Percentiles rank a stretch among this genome's conserved stretches.
Evolutionary conservation across 345 rosid species (phyloP).

Genomic region (Gossypium anomalum): DNA sequence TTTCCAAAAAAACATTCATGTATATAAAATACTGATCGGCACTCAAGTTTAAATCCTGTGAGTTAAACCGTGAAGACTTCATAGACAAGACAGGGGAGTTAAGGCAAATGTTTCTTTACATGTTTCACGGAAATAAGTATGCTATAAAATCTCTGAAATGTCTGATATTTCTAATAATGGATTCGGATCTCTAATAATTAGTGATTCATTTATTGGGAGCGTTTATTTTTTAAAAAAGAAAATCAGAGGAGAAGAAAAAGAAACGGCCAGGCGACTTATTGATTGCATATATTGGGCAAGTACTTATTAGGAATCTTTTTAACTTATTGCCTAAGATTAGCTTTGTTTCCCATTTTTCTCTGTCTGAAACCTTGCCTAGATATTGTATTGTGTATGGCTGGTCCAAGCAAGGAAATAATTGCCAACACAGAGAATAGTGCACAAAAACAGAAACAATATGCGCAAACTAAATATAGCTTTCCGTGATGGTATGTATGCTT

Average conservation of each 20-base stretch:
- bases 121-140: neutral
- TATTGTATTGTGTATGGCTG: neutral
- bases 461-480: neutral
- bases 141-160: neutral
- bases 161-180: neutral
- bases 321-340: neutral
- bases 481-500: too few species aligned
- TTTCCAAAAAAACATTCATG: too few species aligned
- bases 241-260: too few species aligned
- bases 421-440: neutral
- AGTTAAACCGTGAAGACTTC: too few species aligned
- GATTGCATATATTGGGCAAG: too few species aligned
- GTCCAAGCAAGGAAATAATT: slow-evolving; percentile 2
- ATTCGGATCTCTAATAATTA: neutral
- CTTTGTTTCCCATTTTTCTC: neutral
- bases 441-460: slow-evolving; percentile 11
- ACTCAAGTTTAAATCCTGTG: too few species aligned
- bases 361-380: neutral
- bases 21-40: too few species aligned
- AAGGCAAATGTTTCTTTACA: neutral
- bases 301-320: neutral
- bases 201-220: neutral
- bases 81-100: neutral
- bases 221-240: neutral
- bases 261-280: too few species aligned